Conservation (phyloP, 495 filamentous ascomycete genomes). For the Daldinia concentrica region DNA sequence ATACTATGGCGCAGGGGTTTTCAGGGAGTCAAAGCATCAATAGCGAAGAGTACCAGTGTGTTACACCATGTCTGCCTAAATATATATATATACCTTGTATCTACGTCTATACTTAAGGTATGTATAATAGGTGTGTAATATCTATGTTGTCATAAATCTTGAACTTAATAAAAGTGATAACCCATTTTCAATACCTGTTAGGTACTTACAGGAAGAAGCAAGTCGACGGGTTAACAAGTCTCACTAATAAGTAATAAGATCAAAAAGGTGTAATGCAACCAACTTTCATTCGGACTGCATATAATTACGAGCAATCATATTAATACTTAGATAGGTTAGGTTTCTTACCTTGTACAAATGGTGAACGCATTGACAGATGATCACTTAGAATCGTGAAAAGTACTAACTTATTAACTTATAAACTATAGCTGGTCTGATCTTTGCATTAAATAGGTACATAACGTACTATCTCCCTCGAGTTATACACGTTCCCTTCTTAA, state of each 20-base stretch:
- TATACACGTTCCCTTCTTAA: not conserved
- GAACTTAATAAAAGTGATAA: not conserved
- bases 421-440: not conserved
- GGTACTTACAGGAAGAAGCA: not conserved
- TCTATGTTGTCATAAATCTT: not conserved
- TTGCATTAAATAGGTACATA: not conserved
- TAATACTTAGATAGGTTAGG: not conserved
- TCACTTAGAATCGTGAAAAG: no score
- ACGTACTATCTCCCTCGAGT: not conserved
- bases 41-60: not conserved
- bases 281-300: not conserved
- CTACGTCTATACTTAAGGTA: not conserved
- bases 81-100: not conserved
- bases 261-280: not conserved
- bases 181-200: not conserved
- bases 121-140: not conserved
- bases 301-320: not conserved
- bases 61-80: not conserved
- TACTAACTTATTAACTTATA: not conserved
- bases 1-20: conserved; percentile 10
- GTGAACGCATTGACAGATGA: not conserved
- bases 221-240: not conserved
- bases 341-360: not conserved
- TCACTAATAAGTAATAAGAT: not conserved
- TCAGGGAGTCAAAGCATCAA: not conserved